phyloP scores from a whole-genome alignment of 139 green algal species.

The Trebouxia sp. region DNA sequence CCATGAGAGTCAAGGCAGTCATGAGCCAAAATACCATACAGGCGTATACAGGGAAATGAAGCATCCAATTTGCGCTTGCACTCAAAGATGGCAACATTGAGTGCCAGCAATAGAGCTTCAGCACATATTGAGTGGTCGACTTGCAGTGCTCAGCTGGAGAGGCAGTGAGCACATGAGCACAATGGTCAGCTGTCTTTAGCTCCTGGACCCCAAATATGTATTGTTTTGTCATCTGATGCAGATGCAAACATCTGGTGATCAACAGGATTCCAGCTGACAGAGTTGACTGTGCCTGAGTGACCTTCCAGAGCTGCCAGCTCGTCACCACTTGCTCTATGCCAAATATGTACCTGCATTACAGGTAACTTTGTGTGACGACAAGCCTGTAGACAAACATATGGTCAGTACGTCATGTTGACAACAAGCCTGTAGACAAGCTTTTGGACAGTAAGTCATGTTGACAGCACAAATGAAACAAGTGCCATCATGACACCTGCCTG shows the following conservation, averaged over 20 bases:
- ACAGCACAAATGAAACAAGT: no score
- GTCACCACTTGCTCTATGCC: slow-evolving; percentile 77
- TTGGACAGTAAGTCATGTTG: no score
- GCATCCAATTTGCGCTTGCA: neutral
- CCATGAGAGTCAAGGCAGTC: no score
- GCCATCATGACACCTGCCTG: no score
- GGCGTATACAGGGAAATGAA: no score
- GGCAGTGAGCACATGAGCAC: neutral
- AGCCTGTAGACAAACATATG: no score
- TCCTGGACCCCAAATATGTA: slow-evolving; percentile 66
- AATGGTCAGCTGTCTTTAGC: neutral
- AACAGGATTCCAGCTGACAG: slow-evolving; percentile 79
- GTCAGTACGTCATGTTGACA: no score
- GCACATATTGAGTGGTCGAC: no score
- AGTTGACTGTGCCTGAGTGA: slow-evolving; percentile 79
- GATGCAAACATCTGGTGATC: slow-evolving; percentile 80
- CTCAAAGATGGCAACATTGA: neutral
- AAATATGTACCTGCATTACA: slow-evolving; percentile 77
- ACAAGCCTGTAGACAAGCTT: no score
- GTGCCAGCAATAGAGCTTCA: no score
- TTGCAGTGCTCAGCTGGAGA: no score
- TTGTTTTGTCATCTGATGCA: slow-evolving; percentile 72
- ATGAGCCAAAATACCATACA: neutral
- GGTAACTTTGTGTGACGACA: no score
- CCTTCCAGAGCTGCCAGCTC: slow-evolving; percentile 75